Base-by-base conservation (phyloP, 2,329 filamentous ascomycete species). In the Paramyrothecium roridum region DNA sequence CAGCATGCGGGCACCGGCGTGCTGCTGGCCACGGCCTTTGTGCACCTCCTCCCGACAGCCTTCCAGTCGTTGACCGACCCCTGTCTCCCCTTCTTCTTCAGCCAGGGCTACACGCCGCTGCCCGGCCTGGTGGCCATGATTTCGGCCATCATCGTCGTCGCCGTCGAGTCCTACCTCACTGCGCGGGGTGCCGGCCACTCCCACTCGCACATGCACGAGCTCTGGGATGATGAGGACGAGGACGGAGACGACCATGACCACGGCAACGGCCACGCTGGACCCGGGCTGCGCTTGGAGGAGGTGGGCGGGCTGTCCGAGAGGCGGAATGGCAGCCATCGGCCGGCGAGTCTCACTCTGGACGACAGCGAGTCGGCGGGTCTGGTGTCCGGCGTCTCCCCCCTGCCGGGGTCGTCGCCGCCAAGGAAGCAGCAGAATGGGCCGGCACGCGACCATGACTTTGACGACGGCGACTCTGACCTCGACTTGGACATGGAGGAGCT, bases 131-230 rank as follows among this genome's bases (percentile, higher is more conserved):
- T 96, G 49, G 89, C 90, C 54, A 93, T 96, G 89, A 72, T 86
- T 11, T 86, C 89, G 12, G 89, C 91, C n/a, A 80, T 96, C 56
- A 76, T 89, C 3, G 92, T 97, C 3, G 90, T 96, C 8, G 83
- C 85, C 2, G 82, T 97, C 52, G 93, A 98, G 71, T 96, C 95
- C 75, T 91, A 92, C 69, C 87, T 98, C 62, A 92, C 91, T 0
- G 89, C 87, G 2, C 74, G 84, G 54, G 85, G 85, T 47, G 85
- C 84, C 2, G 78, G 82, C 2, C 85, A 85, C 64, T 82, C 81
- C 1, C 82, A 87, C 64, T 79, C 81, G 1, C 84, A 86, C 60
- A 70, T 75, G 33, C 76, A 76, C 54, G 67, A 67, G 12, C 70
- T 71, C 34, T 82, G 78, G 70, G 81, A 81, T 73, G 79, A 81